These are phyloP conservation scores for Thalia dealbata DNA, from an alignment of 176 grass and related monocot genomes.

Conservation along the genomic window DNA sequence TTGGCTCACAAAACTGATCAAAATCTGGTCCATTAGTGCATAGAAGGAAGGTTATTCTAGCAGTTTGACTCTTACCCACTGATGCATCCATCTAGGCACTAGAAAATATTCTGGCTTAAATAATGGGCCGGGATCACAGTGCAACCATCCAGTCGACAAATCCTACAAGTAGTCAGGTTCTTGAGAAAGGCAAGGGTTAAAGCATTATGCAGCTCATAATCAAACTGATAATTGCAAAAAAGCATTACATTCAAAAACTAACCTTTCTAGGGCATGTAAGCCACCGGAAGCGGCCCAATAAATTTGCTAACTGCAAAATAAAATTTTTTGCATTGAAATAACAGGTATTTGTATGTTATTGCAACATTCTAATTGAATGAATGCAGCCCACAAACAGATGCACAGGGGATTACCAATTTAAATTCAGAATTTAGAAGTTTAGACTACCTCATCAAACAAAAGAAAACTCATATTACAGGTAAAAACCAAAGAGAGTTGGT, in stretches of 20 bases:
- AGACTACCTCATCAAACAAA: not conserved
- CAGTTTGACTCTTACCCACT: constrained; percentile 35
- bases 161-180: constrained; percentile 40
- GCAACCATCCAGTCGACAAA: constrained; percentile 70
- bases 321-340: not conserved
- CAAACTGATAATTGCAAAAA: not conserved
- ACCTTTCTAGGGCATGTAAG: constrained; percentile 93
- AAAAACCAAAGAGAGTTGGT: not conserved
- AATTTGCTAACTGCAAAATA: constrained; percentile 70
- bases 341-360: not conserved
- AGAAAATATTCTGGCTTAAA: constrained; percentile 62
- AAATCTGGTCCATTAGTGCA: not conserved
- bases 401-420: not conserved
- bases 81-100: constrained; percentile 44
- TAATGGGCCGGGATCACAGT: constrained; percentile 71
- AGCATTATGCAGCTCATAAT: constrained; percentile 3
- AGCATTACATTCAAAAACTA: constrained; percentile 11
- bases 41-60: not conserved
- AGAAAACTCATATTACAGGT: not conserved
- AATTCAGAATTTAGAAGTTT: not conserved
- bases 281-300: constrained; percentile 80
- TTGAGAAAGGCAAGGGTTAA: constrained; percentile 5
- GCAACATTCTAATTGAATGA: not conserved
- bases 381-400: not conserved
- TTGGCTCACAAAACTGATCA: not conserved